Base-by-base conservation (phyloP, 768 basidiomycete genomes). In the Pulveroboletus sp. region DNA sequence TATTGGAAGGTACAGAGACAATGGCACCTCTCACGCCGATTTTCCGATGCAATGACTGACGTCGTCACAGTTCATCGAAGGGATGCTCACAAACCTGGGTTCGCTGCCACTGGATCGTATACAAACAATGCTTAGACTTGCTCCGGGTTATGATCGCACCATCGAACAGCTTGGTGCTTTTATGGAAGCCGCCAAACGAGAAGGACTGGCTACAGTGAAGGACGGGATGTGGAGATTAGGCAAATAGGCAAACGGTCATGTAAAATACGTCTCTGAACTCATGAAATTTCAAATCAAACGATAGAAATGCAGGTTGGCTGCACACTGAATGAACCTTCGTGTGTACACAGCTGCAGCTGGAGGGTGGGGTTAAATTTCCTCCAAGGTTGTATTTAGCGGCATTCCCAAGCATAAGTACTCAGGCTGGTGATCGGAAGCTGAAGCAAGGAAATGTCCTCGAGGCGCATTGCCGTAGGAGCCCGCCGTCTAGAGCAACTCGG, bases 71-170 rank as follows among this genome's bases (percentile, higher is more conserved):
- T 94, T 86, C 69, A 88, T 94, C 52, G 85, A 90, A 68, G 91
- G 89, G 24, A 92, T 93, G 86, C 83, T 96, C 49, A 92, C 83
- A 46, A 94, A 93, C 64, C 72, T 97, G 37, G 88, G 87, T 10
- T 65, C 80, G 3, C 74, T 93, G 14, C 77, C 86, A 2, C 61
- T 89, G 37, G 86, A 89, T 52, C 79, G 87, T n/a, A 92, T 96
- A 60, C 93, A 96, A 63, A 74, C 78, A 2, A 93, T 93, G 87
- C 75, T 96, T 51, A 84, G 80, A 63, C 83, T 90, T 61, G 89
- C 87, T 10, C 87, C 86, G 5, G 84, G 81, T 5, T 95, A 93
- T 67, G 83, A 92, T 60, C 80, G 82, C 53, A 83, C 83, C 5
- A 65, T 83, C 11, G 91, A 93, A 23, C 89, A 96, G 63, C 77